Evolutionary conservation across 139 green algal species (phyloP), one percentile per base, ranked within the genome.

Genomic region (Pedinophyceae sp.): DNA sequence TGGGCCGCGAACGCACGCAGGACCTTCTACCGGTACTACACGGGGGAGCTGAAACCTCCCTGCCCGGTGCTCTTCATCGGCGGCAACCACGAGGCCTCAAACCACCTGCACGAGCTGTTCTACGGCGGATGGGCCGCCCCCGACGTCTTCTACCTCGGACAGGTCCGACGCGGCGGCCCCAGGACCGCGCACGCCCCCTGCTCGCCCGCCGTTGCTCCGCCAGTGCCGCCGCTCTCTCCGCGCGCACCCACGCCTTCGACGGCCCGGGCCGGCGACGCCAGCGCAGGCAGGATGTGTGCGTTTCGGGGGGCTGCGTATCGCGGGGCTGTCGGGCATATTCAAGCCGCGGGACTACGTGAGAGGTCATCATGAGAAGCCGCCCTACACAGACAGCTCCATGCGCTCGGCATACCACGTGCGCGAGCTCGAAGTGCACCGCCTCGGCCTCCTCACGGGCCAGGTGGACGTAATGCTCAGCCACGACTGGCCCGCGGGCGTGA

Each of bases 1-100:
- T n/a, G n/a, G n/a, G n/a, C n/a, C n/a, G n/a, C n/a, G n/a, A n/a
- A n/a, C n/a, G n/a, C n/a, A n/a, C n/a, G n/a, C n/a, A n/a, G n/a
- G n/a, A 83, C 59, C 10, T 98, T 98, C 59, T 89, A 87, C 73
- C 88, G 86, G 71, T 98, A 98, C 71, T 97, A 95, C 66, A 77
- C 63, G 0, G 90, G 90, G 0, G 66, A 79, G 46, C 60, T 59
- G 39, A 25, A 49, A 5, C 81, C 90, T 22, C 89, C 89, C 43
- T 75, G 80, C 41, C 90, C 82, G 39, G 97, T 90, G 0, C 38
- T 98, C 2, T 98, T 98, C 69, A 82, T 98, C 34, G 91, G 91
- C 28, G 91, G 91, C 48, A 98, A 98, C 68, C 91, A 98, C 64
- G 91, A 98, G 68, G 91, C 87, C 0, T 64, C 76, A 41, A 95